Evolutionary conservation across 2,329 filamentous ascomycete genomes (phyloP).

Genomic region (Annulohypoxylon truncatum): DNA sequence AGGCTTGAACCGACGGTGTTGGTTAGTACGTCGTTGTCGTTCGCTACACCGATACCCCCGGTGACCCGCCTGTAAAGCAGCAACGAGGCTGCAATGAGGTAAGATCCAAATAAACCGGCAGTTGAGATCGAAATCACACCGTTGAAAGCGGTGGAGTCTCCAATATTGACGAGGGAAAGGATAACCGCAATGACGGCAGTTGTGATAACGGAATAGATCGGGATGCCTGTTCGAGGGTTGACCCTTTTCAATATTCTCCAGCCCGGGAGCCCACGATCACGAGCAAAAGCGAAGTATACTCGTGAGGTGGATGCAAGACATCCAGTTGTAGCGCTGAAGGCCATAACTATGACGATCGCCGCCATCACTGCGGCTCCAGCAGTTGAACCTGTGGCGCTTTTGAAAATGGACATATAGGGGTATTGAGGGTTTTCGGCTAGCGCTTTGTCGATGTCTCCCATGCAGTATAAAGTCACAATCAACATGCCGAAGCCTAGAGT

Average conservation of each 20-base stretch:
- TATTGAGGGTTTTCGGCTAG: slow-evolving; percentile 61
- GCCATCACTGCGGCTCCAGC: slow-evolving; percentile 63
- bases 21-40: slow-evolving; percentile 33
- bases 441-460: slow-evolving; percentile 60
- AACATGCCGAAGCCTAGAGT: slow-evolving; percentile 66
- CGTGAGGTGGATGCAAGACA: slow-evolving; percentile 68
- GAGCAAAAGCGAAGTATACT: slow-evolving; percentile 65
- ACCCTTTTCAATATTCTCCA: slow-evolving; percentile 39
- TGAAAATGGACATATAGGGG: slow-evolving; percentile 70
- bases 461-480: slow-evolving; percentile 66
- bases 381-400: slow-evolving; percentile 57
- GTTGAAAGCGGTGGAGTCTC: slow-evolving; percentile 41
- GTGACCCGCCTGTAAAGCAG: slow-evolving; percentile 31
- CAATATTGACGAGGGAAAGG: slow-evolving; percentile 43
- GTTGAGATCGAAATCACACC: slow-evolving; percentile 44
- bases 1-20: slow-evolving; percentile 33
- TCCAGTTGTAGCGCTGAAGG: slow-evolving; percentile 61
- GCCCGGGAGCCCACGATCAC: slow-evolving; percentile 42
- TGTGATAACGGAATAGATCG: slow-evolving; percentile 37
- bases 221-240: slow-evolving; percentile 42
- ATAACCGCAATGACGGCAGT: slow-evolving; percentile 38
- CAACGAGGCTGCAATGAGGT: slow-evolving; percentile 36
- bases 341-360: slow-evolving; percentile 60
- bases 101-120: slow-evolving; percentile 42
- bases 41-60: slow-evolving; percentile 33